phyloP scores from a whole-genome alignment of 306 rosid genomes.

The Pterocarpus santalinus region DNA sequence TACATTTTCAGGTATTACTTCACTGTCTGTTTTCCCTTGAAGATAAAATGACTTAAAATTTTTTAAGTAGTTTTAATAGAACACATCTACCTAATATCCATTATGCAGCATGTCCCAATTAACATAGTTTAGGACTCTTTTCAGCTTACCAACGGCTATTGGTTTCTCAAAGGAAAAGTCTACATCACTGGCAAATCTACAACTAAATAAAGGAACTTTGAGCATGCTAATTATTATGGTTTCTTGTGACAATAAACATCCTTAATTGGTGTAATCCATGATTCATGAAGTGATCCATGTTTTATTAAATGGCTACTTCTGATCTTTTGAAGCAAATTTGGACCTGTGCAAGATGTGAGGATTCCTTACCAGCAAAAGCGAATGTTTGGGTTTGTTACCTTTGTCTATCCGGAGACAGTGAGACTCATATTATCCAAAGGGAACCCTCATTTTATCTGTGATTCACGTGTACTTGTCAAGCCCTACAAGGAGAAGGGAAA shows the following conservation, averaged over 20 bases:
- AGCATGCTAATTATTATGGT: neutral
- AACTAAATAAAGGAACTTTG: slow-evolving; percentile 12
- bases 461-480: slow-evolving; percentile 96
- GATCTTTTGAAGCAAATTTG: slow-evolving; percentile 75
- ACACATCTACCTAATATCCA: neutral
- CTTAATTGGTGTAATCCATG: slow-evolving; percentile 17
- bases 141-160: slow-evolving; percentile 18
- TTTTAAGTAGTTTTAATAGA: neutral
- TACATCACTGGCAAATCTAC: neutral
- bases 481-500: slow-evolving; percentile 99
- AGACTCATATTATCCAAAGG: slow-evolving; percentile 88
- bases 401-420: slow-evolving; percentile 94
- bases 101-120: slow-evolving; percentile 18
- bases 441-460: slow-evolving; percentile 96
- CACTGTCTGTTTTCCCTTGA: slow-evolving; percentile 27
- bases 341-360: slow-evolving; percentile 98
- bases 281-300: neutral
- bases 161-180: slow-evolving; percentile 9
- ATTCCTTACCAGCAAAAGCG: slow-evolving; percentile 98
- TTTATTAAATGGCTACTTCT: slow-evolving; percentile 42
- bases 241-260: slow-evolving; percentile 13
- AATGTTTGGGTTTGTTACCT: slow-evolving; percentile 97
- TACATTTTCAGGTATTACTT: slow-evolving; percentile 39
- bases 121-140: slow-evolving; percentile 27
- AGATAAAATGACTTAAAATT: slow-evolving; percentile 7